Conservation (phyloP, 495 filamentous ascomycete species). For the Penicillium flavigenum region DNA sequence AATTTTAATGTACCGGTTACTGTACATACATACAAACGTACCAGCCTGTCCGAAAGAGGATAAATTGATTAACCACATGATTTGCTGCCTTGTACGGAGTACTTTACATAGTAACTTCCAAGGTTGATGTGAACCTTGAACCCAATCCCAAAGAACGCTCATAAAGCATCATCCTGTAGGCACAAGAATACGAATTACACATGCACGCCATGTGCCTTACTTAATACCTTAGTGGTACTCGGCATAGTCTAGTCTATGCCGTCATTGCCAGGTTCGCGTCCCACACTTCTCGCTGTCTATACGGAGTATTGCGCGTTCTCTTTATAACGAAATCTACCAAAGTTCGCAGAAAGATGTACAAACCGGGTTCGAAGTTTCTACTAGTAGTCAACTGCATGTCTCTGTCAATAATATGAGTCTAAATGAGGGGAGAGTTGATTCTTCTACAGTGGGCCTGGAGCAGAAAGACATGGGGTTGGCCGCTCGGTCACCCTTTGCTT, state of each 20-base stretch:
- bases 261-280: conserved; percentile 30
- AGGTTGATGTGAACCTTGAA: too few species aligned
- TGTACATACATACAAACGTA: not conserved
- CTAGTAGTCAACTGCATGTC: not conserved
- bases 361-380: not conserved
- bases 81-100: not conserved
- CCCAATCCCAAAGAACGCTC: not conserved
- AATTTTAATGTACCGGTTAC: conserved; percentile 13
- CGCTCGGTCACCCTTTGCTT: conserved; percentile 20
- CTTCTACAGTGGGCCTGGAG: not conserved
- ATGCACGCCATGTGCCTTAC: conserved; percentile 4
- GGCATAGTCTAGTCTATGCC: conserved; percentile 25
- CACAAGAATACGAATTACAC: conserved; percentile 13
- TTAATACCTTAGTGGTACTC: conserved; percentile 14
- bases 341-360: conserved; percentile 1
- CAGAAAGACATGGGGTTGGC: conserved; percentile 17
- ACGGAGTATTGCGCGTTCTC: conserved; percentile 8
- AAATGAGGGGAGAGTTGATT: not conserved
- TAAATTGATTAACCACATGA: conserved; percentile 17
- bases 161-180: conserved; percentile 10
- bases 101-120: not conserved
- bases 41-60: conserved; percentile 17
- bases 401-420: not conserved
- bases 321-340: not conserved
- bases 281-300: conserved; percentile 16